These are phyloP conservation scores for Hymenoscyphus occultus DNA, from an alignment of 2,329 filamentous ascomycete species.

Conservation along the genomic window DNA sequence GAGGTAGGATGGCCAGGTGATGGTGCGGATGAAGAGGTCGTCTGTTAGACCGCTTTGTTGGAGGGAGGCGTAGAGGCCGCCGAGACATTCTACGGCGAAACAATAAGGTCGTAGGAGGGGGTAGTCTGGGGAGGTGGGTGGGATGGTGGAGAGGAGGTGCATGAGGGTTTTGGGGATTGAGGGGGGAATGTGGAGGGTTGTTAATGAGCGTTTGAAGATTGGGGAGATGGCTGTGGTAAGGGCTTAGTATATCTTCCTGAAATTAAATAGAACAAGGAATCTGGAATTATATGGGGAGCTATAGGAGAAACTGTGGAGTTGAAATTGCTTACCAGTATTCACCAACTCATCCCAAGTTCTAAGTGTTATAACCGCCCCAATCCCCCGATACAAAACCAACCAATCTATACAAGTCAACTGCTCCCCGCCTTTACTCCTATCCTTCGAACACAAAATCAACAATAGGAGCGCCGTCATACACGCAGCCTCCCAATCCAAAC, in stretches of 20 bases:
- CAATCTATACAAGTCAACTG: slow-evolving; percentile 30
- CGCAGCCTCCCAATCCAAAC: slow-evolving; percentile 29
- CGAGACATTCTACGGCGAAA: slow-evolving; percentile 27
- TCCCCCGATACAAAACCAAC: slow-evolving; percentile 30
- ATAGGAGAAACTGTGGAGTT: neutral
- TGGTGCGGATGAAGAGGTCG: slow-evolving; percentile 26
- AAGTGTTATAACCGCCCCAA: slow-evolving; percentile 22
- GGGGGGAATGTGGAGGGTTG: slow-evolving; percentile 20
- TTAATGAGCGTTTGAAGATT: slow-evolving; percentile 28
- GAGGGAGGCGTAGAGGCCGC: slow-evolving; percentile 31
- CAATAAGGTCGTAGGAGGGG: slow-evolving; percentile 27
- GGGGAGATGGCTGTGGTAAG: slow-evolving; percentile 19
- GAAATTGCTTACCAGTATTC: neutral
- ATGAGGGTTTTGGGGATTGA: slow-evolving; percentile 28
- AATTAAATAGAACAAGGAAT: no score
- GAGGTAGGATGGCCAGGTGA: slow-evolving; percentile 29
- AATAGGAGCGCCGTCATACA: slow-evolving; percentile 31
- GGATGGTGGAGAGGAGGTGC: slow-evolving; percentile 27
- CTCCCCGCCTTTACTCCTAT: slow-evolving; percentile 15
- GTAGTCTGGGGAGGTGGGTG: slow-evolving; percentile 27
- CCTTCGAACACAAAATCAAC: slow-evolving; percentile 27
- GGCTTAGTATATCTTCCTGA: neutral
- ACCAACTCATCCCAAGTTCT: slow-evolving; percentile 9
- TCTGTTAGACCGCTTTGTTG: slow-evolving; percentile 25
- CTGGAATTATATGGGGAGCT: neutral